Conservation (phyloP, 495 filamentous ascomycete genomes). For the Penicillium malachiteum region DNA sequence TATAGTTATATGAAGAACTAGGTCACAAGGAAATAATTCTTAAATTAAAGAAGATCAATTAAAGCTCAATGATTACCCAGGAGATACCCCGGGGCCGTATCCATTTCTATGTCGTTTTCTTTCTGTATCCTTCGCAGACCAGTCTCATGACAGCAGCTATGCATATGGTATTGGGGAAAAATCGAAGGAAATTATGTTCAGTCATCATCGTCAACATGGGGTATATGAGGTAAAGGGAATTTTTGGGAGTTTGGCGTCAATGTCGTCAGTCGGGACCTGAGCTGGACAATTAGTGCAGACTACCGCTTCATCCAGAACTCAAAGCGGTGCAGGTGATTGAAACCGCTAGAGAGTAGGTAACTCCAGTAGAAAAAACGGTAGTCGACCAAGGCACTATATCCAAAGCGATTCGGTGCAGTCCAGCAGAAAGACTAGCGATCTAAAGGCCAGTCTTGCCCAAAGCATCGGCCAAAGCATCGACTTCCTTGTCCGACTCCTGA, state of each 20-base stretch:
- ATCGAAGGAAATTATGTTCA: constrained; percentile 28
- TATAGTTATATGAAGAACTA: too few relatives aligned
- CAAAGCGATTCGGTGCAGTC: neutral
- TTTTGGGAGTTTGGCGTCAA: constrained; percentile 15
- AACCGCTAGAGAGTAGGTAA: neutral
- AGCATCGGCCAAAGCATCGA: constrained; percentile 75
- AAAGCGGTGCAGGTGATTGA: neutral
- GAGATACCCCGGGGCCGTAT: neutral
- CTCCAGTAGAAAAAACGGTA: neutral
- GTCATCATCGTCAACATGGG: constrained; percentile 25
- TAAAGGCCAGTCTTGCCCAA: constrained; percentile 63
- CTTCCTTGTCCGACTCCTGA: constrained; percentile 70
- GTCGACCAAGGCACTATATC: neutral
- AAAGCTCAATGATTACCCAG: neutral
- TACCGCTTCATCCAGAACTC: neutral
- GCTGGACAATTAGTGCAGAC: constrained; percentile 1
- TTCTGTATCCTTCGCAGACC: constrained; percentile 20
- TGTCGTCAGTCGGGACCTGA: constrained; percentile 21
- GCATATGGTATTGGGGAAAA: constrained; percentile 21
- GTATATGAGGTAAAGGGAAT: constrained; percentile 26
- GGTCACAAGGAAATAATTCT: too few relatives aligned
- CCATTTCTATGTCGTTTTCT: constrained; percentile 3
- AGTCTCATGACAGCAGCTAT: constrained; percentile 17
- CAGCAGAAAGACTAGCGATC: neutral
- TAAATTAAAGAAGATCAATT: neutral